Conservation (phyloP, 2,329 filamentous ascomycete genomes). For the Ampelomyces quisqualis region DNA sequence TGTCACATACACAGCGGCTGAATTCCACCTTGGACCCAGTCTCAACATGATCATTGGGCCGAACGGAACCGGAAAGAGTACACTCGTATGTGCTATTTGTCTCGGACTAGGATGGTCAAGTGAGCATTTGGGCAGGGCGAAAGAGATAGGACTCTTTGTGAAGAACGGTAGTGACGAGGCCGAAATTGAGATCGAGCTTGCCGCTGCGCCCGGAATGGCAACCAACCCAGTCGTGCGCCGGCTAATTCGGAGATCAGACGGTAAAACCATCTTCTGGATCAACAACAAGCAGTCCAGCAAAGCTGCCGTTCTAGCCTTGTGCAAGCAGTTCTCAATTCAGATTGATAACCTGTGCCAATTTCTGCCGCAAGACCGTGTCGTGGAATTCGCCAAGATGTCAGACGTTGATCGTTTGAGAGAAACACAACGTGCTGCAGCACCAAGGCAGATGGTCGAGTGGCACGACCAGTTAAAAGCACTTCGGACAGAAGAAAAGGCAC, state of each 20-base stretch:
- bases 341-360: constrained; percentile 98
- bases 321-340: constrained; percentile 77
- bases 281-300: constrained; percentile 64
- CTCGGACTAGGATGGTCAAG: constrained; percentile 78
- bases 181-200: constrained; percentile 86
- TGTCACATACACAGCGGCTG: constrained; percentile 89
- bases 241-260: constrained; percentile 77
- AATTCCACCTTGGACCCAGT: constrained; percentile 87
- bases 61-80: constrained; percentile 98
- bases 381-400: constrained; percentile 83
- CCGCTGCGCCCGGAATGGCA: constrained; percentile 57
- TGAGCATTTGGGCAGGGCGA: constrained; percentile 78
- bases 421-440: constrained; percentile 85
- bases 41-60: constrained; percentile 98
- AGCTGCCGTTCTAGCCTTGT: constrained; percentile 67
- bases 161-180: constrained; percentile 81
- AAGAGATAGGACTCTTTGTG: constrained; percentile 83
- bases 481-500: constrained; percentile 66
- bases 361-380: constrained; percentile 90
- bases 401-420: constrained; percentile 80
- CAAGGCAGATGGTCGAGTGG: constrained; percentile 74
- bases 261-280: constrained; percentile 75
- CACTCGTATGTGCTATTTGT: constrained; percentile 94
- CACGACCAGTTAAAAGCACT: constrained; percentile 73
- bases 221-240: constrained; percentile 73